Evolutionary conservation across 257 asterid species (phyloP), one percentile per base, ranked within the genome.

Genomic region (Forsythia viridissima): DNA sequence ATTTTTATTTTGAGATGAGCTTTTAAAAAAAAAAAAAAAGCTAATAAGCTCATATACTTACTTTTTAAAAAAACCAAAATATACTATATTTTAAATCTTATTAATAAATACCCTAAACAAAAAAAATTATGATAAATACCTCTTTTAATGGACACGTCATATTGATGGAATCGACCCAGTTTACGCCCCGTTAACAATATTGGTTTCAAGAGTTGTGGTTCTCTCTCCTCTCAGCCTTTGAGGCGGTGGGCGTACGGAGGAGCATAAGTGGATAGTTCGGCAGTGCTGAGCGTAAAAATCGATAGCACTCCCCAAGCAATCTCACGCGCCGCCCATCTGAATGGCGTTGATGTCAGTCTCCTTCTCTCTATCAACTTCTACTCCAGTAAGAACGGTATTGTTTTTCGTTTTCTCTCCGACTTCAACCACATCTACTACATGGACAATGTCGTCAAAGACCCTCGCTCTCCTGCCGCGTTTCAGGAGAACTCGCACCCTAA

Each of bases 261-360:
- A 16, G 63, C 8, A 15, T 55, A 46, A 43, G 66, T 73, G 82
- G 80, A 79, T 75, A 85, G 73, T 65, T 70, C 52, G 30, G 75
- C 75, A 67, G 18, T 65, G 74, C 16, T 37, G 24, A 24, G 24
- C 24, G 24, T 24, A 24, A 24, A 24, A 24, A 43, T 65, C 67
- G 76, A 74, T 51, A 48, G 8, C 18, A 74, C 34, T 48, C 24
- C 66, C 39, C 51, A 71, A 61, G 75, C 57, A 48, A 20, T 9
- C 71, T 46, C 79, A 78, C 85, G 84, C 87, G 84, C 86, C 84
- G 84, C 89, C 82, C 70, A 70, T 18, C 67, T 4, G 20, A 92
- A 24, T 92, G 97, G 90, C 91, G 83, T 75, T 78, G 40, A 71
- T 79, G 41, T 83, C 90, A 24, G 41, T 86, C 36, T 79, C 89